phyloP scores from a whole-genome alignment of 352 stramenopile species.

The Blastocystis sp. region DNA sequence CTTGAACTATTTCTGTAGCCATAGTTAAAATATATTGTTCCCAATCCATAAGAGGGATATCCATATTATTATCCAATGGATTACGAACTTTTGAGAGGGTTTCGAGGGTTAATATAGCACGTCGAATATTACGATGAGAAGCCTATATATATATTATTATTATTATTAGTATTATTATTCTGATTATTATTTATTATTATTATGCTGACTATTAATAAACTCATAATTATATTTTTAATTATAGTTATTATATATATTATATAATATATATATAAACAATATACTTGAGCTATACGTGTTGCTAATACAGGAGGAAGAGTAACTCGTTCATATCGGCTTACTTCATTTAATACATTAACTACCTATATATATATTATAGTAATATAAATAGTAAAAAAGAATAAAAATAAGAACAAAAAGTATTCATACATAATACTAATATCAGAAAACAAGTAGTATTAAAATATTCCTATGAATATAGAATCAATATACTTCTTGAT shows the following conservation, averaged over 20 bases:
- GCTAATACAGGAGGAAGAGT: slow-evolving; percentile 64
- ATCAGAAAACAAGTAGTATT: slow-evolving; percentile 10
- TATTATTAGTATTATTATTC: no score
- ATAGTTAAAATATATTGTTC: slow-evolving; percentile 83
- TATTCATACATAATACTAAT: neutral
- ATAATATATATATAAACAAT: neutral
- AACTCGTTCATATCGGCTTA: slow-evolving; percentile 68
- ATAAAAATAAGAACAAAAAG: no score
- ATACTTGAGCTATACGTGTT: slow-evolving; percentile 56
- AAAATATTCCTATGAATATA: neutral
- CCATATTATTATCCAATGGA: slow-evolving; percentile 52
- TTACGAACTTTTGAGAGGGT: slow-evolving; percentile 61
- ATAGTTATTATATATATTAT: no score
- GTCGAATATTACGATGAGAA: slow-evolving; percentile 76
- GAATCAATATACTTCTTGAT: slow-evolving; percentile 55
- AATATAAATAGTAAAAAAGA: no score
- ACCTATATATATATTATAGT: no score
- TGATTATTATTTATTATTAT: no score
- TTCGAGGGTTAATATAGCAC: slow-evolving; percentile 88
- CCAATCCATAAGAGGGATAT: slow-evolving; percentile 72
- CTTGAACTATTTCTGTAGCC: slow-evolving; percentile 69
- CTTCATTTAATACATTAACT: slow-evolving; percentile 47
- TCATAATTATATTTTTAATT: no score
- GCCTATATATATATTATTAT: slow-evolving; percentile 44
- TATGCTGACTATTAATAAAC: no score